Evolutionary conservation across 1,139 yeast genomes (phyloP).

Genomic region (Nadsonia commutata): DNA sequence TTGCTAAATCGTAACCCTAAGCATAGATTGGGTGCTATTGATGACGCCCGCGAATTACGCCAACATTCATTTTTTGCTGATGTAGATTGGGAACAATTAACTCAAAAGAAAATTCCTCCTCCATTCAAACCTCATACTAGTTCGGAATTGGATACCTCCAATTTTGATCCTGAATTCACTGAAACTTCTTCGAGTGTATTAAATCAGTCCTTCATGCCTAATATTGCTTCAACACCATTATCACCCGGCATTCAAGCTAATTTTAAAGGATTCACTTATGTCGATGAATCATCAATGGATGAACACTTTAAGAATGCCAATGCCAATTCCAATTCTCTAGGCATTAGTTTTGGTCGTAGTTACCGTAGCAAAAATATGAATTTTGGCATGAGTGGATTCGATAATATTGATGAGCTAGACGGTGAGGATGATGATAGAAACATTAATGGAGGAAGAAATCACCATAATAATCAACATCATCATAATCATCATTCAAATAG

Average conservation of each 20-base stretch:
- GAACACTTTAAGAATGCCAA: conserved; percentile 48
- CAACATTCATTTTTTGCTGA: conserved; percentile 86
- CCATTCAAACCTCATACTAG: conserved; percentile 91
- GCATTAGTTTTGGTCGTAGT: conserved; percentile 9
- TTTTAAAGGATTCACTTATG: conserved; percentile 90
- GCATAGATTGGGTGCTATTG: conserved; percentile 80
- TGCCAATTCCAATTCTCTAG: conserved; percentile 2
- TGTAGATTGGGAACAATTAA: conserved; percentile 73
- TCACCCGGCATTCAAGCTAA: conserved; percentile 93
- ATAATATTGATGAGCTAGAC: conserved; percentile 8
- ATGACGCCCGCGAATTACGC: conserved; percentile 82
- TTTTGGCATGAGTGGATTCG: conserved; percentile 1
- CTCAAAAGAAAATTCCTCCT: conserved; percentile 79
- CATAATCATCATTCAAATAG: conserved; percentile 14
- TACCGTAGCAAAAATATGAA: conserved; percentile 13
- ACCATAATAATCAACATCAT: conserved; percentile 18
- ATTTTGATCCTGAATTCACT: conserved; percentile 95
- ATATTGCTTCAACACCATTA: conserved; percentile 55
- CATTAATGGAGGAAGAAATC: conserved; percentile 17
- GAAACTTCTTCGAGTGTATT: conserved; percentile 75
- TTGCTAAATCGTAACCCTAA: conserved; percentile 86
- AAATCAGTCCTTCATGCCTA: conserved; percentile 40
- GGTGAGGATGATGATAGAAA: conserved; percentile 11
- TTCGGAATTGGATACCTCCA: conserved; percentile 85
- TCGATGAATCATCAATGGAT: conserved; percentile 86